Evolutionary conservation across 257 asterid genomes (phyloP).

Genomic region (Solanum appendiculatum): DNA sequence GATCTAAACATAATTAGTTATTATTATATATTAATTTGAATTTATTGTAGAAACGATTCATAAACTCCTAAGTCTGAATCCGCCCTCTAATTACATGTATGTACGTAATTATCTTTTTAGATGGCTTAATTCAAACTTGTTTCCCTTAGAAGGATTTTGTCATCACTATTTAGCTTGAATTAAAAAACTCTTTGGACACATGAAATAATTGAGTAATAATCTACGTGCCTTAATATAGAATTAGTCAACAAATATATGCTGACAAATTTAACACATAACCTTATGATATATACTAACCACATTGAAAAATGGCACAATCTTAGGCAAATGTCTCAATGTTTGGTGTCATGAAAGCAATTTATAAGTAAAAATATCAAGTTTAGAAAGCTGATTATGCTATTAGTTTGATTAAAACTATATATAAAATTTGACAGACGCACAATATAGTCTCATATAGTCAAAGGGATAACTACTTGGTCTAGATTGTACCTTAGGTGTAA

Average conservation of each 20-base stretch:
- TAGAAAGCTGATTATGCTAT: background rate
- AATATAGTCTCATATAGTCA: background rate
- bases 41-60: background rate
- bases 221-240: background rate
- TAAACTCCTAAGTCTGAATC: background rate
- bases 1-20: background rate
- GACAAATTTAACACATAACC: background rate
- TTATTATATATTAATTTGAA: background rate
- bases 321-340: constrained; percentile 2
- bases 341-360: constrained; percentile 7
- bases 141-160: background rate
- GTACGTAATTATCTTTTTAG: background rate
- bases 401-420: background rate
- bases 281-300: background rate
- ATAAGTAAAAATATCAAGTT: background rate
- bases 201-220: background rate
- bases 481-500: background rate
- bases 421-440: background rate
- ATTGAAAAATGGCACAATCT: background rate
- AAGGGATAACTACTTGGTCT: background rate
- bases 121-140: background rate
- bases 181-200: background rate
- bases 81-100: background rate
- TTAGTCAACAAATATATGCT: background rate
- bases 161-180: background rate